Evolutionary conservation across 108 stramenopile species (phyloP), one percentile per base, ranked within the genome.

Genomic region (Parmales sp.): DNA sequence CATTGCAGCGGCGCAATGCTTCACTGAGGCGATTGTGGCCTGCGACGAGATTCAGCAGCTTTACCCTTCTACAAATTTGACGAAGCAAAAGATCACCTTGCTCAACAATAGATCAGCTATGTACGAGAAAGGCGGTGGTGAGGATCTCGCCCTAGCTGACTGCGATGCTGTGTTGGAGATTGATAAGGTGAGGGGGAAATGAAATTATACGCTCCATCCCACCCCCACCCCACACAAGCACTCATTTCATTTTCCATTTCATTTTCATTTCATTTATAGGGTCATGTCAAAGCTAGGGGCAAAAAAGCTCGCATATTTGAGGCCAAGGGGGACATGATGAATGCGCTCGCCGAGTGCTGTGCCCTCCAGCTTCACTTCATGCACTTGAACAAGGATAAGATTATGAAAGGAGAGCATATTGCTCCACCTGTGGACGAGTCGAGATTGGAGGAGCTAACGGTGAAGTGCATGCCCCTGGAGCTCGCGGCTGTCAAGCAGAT

Each of bases 101-200:
- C 81, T 83, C 51, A 93, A 93, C 75, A 93, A 93, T 60, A 86
- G 91, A n/a, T 79, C 79, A 28, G 91, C 91, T 78, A 93, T 93
- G 89, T 93, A 93, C 71, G 91, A 93, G 75, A 93, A 93, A 76
- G 88, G 79, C n/a, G 77, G 75, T 66, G 46, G 83, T 11, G 78
- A 83, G 4, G 89, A 90, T 51, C 72, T 93, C 4, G 88, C 91
- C 39, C 68, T 93, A 44, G 78, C 76, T 45, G 68, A 51, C 28
- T 37, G 68, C 54, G 54, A 16, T 11, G 18, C 54, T 13, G 54
- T 60, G 31, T 20, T 60, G 13, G 54, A 60, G 54, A 28, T 60
- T 16, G 54, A 60, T 16, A 34, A 13, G 26, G 20, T n/a, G n/a
- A n/a, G n/a, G n/a, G n/a, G n/a, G n/a, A n/a, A n/a, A n/a, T n/a